Evolutionary conservation across 495 filamentous ascomycete species (phyloP), one percentile per base, ranked within the genome.

Genomic region (Paragyromitra xinjiangensis): DNA sequence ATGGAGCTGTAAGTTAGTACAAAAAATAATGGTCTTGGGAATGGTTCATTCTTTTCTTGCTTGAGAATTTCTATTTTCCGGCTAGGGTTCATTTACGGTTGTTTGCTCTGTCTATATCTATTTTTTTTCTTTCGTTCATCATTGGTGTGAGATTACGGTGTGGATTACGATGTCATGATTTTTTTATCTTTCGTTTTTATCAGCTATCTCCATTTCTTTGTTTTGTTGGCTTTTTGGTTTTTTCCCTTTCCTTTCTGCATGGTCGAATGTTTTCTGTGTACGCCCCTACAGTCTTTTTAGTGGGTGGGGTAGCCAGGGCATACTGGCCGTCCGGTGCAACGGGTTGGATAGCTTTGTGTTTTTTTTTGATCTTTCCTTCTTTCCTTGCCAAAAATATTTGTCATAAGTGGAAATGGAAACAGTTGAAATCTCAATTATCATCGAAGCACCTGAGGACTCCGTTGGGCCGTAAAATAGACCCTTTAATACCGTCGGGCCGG

Each of bases 1-100:
- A 94, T 95, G 88, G 94, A 97, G 80, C 83, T 94, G 62, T 96
- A 87, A 82, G 45, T 58, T 77, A 64, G 24, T 48, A 19, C 19
- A 9, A 19, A 34, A 37, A 66, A 58, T 44, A 58, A 16, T 51
- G 26, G 44, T 59, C 45, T 39, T 73, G 74, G 69, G 68, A 64
- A 53, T 72, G 39, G 50, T 42, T 73, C 66, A 34, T 55, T 51
- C 29, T 67, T 55, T 65, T 77, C 37, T 44, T 50, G 37, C 53
- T 66, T 64, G 44, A 45, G 53, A n/a, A 62, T 64, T 75, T 34
- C 59, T 11, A 61, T 76, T 56, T 73, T 59, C 42, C 22, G 39
- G 59, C 26, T 77, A 34, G 73, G 50, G 62, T 73, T 64, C 40
- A 34, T 77, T 53, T 72, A 24, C 67, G n/a, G 48, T 71, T 71